A percentile compares a stretch with the other conserved stretches of the same genome.
phyloP scores from a whole-genome alignment of 805 yeast species.

The Metschnikowia hibisci region DNA sequence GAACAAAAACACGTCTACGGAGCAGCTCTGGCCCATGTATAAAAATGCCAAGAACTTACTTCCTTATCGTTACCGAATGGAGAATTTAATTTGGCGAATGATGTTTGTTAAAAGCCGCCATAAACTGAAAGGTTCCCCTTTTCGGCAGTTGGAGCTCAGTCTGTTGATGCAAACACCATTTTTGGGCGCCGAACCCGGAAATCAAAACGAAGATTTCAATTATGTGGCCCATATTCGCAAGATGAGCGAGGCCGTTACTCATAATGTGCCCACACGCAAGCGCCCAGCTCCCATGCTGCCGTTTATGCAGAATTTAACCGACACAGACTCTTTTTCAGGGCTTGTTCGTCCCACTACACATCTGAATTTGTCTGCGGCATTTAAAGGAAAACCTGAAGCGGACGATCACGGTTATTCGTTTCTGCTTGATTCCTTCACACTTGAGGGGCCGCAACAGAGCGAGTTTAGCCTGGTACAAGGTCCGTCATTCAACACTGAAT shows the following conservation, averaged over 20 bases:
- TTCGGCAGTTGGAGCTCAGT: conserved; percentile 8
- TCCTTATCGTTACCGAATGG: conserved; percentile 75
- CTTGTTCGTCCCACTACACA: conserved; percentile 8
- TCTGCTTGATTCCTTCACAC: conserved; percentile 45
- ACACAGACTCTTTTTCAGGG: conserved; percentile 3
- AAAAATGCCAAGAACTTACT: conserved; percentile 67
- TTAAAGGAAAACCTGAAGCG: conserved; percentile 6
- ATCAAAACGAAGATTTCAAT: conserved; percentile 54
- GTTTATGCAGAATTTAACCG: conserved; percentile 8
- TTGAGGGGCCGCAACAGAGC: conserved; percentile 37
- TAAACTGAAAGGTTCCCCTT: not conserved
- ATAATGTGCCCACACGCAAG: conserved; percentile 11
- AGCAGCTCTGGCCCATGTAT: conserved; percentile 73
- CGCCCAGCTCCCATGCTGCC: conserved; percentile 21
- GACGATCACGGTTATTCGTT: conserved; percentile 24
- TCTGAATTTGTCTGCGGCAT: conserved; percentile 20
- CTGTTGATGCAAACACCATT: conserved; percentile 9
- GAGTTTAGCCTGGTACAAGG: not conserved
- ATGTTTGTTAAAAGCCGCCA: conserved; percentile 48
- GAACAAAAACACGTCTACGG: conserved; percentile 16
- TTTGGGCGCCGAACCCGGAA: conserved; percentile 27
- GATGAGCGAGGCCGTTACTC: conserved; percentile 44
- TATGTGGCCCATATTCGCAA: conserved; percentile 61
- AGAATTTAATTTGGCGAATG: conserved; percentile 84
- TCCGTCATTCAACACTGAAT: not conserved